Evolutionary conservation across 1,284 basidiomycete species (phyloP).

Genomic region (Peniophora sp.): DNA sequence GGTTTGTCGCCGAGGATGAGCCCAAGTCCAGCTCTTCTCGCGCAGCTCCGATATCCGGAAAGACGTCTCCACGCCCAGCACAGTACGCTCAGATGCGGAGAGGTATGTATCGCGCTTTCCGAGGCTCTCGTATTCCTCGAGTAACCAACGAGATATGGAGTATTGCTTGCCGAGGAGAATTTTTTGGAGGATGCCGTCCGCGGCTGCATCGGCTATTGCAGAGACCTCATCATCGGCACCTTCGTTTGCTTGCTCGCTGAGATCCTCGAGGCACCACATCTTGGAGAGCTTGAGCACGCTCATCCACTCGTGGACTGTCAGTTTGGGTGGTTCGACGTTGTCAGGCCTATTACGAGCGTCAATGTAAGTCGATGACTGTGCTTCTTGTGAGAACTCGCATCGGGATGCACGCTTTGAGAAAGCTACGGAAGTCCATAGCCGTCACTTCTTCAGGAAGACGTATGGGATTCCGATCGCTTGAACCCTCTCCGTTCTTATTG

Average conservation of each 20-base stretch:
- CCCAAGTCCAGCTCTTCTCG: neutral
- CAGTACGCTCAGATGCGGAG: neutral
- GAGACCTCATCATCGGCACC: neutral
- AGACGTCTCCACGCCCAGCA: neutral
- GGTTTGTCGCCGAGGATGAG: neutral
- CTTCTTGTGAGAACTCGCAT: neutral
- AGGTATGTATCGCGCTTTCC: neutral
- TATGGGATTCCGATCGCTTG: neutral
- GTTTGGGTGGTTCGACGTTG: neutral
- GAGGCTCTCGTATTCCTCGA: neutral
- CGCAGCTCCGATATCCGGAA: neutral
- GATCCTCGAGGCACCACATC: slow-evolving; percentile 6
- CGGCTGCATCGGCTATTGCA: neutral
- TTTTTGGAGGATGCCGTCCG: neutral
- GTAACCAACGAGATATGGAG: neutral
- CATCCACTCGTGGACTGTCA: slow-evolving; percentile 6
- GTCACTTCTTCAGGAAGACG: neutral
- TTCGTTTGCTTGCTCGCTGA: neutral
- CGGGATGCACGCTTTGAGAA: neutral
- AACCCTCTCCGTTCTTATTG: neutral
- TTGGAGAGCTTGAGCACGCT: slow-evolving; percentile 4
- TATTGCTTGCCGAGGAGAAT: neutral
- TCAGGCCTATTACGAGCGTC: too few relatives aligned
- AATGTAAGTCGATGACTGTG: too few relatives aligned
- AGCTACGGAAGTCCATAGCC: neutral